Conservation (phyloP, 1,284 basidiomycete genomes). For the Anthracocystis walkeri region DNA sequence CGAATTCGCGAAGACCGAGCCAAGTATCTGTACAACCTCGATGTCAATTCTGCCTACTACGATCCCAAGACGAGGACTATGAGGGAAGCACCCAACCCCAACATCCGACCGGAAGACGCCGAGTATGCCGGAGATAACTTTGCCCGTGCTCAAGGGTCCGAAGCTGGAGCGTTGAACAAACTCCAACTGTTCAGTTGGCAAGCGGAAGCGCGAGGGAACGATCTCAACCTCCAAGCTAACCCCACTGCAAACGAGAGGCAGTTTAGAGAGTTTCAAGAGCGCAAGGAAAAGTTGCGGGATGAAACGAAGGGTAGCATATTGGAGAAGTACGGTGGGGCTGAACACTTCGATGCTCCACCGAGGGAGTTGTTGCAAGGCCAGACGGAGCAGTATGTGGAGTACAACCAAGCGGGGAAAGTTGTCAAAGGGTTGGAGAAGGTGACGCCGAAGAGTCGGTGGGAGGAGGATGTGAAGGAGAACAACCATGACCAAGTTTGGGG, state of each 20-base stretch:
- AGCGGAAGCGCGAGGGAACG: constrained; percentile 89
- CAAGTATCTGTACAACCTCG: constrained; percentile 97
- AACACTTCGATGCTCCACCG: constrained; percentile 88
- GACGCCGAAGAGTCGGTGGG: constrained; percentile 88
- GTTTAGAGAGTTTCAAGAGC: constrained; percentile 88
- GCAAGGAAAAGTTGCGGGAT: constrained; percentile 91
- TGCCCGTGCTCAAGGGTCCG: constrained; percentile 82
- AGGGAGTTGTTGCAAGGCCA: constrained; percentile 91
- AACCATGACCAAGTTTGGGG: constrained; percentile 97
- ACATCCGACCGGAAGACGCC: constrained; percentile 84
- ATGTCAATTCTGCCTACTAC: constrained; percentile 95
- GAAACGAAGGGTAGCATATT: constrained; percentile 76
- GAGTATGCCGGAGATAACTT: constrained; percentile 97
- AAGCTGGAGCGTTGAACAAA: constrained; percentile 88
- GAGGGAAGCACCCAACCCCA: constrained; percentile 91
- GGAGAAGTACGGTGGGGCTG: constrained; percentile 88
- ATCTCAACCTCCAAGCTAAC: constrained; percentile 94
- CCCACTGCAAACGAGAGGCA: constrained; percentile 91
- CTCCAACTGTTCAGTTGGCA: constrained; percentile 98
- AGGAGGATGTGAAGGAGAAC: constrained; percentile 78
- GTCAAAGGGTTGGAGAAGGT: constrained; percentile 91
- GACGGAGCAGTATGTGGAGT: constrained; percentile 97
- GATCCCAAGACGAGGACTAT: constrained; percentile 99
- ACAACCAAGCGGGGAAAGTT: constrained; percentile 89
- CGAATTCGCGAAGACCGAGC: constrained; percentile 99